Evolutionary conservation across 805 yeast genomes (phyloP).

Genomic region (Schizosaccharomyces cryophilus): DNA sequence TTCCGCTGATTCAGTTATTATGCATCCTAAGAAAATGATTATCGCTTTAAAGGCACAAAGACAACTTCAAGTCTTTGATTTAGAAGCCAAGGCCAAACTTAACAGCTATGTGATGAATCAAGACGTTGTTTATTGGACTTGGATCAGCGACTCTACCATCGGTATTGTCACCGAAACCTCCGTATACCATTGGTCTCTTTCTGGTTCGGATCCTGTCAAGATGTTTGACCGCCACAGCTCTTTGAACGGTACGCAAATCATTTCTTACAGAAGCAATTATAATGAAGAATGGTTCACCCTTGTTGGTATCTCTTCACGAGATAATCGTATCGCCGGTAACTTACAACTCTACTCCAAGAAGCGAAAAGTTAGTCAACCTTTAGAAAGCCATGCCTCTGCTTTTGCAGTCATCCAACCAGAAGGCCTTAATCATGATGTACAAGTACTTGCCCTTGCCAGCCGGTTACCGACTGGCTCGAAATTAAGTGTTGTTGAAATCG

Average conservation of each 20-base stretch:
- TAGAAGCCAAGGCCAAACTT: constrained; percentile 65
- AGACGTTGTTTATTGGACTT: constrained; percentile 86
- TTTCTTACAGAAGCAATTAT: constrained; percentile 64
- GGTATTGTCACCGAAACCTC: constrained; percentile 67
- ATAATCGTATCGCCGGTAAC: constrained; percentile 85
- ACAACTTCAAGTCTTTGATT: constrained; percentile 78
- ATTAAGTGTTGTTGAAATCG: constrained; percentile 85
- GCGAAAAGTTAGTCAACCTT: constrained; percentile 82
- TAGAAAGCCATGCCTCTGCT: constrained; percentile 90
- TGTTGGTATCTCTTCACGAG: constrained; percentile 83
- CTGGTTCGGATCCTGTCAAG: constrained; percentile 51
- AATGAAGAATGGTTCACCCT: constrained; percentile 80
- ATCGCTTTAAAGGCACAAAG: constrained; percentile 90
- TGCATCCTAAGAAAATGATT: constrained; percentile 76
- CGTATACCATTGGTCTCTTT: constrained; percentile 58
- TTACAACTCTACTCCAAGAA: constrained; percentile 75
- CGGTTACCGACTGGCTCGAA: constrained; percentile 64
- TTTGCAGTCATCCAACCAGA: constrained; percentile 57
- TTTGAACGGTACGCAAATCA: constrained; percentile 56
- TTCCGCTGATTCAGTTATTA: constrained; percentile 92
- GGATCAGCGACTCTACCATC: constrained; percentile 50
- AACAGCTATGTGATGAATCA: constrained; percentile 68
- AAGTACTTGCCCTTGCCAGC: constrained; percentile 80
- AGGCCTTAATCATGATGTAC: constrained; percentile 50
- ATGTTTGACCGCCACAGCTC: constrained; percentile 66